Evolutionary conservation across 176 grass and related monocot species (phyloP).

Genomic region (Lolium rigidum): DNA sequence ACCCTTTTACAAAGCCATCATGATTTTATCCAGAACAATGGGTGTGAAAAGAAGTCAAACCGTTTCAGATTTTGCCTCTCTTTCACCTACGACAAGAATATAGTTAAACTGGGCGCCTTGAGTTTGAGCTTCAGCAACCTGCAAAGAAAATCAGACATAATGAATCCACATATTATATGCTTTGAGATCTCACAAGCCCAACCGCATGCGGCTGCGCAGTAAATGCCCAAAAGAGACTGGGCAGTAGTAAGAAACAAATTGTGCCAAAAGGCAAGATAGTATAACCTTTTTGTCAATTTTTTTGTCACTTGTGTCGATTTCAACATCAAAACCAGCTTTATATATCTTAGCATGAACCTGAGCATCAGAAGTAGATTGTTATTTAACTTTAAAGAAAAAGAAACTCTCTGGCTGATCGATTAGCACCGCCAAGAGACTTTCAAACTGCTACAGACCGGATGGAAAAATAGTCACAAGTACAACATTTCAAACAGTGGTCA

Average conservation of each 20-base stretch:
- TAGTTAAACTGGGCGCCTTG: slow-evolving; percentile 90
- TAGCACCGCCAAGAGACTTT: neutral
- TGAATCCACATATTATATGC: slow-evolving; percentile 18
- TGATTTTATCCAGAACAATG: slow-evolving; percentile 6
- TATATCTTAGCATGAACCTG: slow-evolving; percentile 72
- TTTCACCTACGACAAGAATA: slow-evolving; percentile 84
- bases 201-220: no score
- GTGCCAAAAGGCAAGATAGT: slow-evolving; percentile 3
- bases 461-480: neutral
- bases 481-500: neutral
- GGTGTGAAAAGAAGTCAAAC: slow-evolving; percentile 42
- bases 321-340: slow-evolving; percentile 78
- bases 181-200: neutral
- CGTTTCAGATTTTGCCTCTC: slow-evolving; percentile 76
- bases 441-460: neutral
- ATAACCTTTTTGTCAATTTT: slow-evolving; percentile 93
- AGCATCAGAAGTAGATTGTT: slow-evolving; percentile 8
- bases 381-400: neutral
- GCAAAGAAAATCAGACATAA: slow-evolving; percentile 11
- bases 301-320: slow-evolving; percentile 66
- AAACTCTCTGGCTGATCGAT: neutral
- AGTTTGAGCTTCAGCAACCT: slow-evolving; percentile 89
- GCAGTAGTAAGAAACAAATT: neutral
- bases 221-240: slow-evolving; percentile 15
- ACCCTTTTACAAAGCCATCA: neutral